These are phyloP conservation scores for Lumnitzera littorea DNA, from an alignment of 345 rosid species.

Conservation along the genomic window DNA sequence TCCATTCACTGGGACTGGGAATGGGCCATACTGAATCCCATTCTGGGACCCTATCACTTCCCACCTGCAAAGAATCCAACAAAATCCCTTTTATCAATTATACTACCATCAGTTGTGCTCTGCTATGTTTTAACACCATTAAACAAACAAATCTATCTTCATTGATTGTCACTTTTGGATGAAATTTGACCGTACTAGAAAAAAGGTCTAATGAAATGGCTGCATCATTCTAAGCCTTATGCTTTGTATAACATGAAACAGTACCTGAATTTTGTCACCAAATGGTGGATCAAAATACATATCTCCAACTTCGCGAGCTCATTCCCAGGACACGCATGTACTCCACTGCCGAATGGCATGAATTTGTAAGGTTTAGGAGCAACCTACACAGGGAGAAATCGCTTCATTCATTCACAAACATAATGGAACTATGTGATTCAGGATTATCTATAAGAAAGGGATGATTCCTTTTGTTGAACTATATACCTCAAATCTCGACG, in stretches of 20 bases:
- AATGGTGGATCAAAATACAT: slow-evolving; percentile 54
- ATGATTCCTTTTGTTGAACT: not conserved
- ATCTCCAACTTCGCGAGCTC: slow-evolving; percentile 79
- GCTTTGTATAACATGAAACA: too few species aligned
- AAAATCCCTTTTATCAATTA: not conserved
- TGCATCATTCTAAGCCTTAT: too few species aligned
- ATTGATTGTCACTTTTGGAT: too few species aligned
- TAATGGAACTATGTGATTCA: not conserved
- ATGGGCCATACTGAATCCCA: slow-evolving; percentile 67
- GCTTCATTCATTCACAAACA: not conserved
- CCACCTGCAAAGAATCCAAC: slow-evolving; percentile 50
- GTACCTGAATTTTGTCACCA: slow-evolving; percentile 63
- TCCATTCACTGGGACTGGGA: slow-evolving; percentile 64
- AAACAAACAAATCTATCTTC: too few species aligned
- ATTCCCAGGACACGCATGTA: slow-evolving; percentile 73
- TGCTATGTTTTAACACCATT: too few species aligned
- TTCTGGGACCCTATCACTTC: slow-evolving; percentile 46
- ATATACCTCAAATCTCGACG: slow-evolving; percentile 66
- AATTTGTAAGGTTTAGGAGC: slow-evolving; percentile 55
- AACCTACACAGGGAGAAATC: slow-evolving; percentile 21
- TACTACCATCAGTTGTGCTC: too few species aligned
- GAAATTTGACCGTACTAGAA: too few species aligned
- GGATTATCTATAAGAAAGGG: not conserved
- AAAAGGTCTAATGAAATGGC: too few species aligned
- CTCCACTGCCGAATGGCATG: slow-evolving; percentile 75